phyloP scores from a whole-genome alignment of 495 filamentous ascomycete genomes.

The Penicillium salamii region DNA sequence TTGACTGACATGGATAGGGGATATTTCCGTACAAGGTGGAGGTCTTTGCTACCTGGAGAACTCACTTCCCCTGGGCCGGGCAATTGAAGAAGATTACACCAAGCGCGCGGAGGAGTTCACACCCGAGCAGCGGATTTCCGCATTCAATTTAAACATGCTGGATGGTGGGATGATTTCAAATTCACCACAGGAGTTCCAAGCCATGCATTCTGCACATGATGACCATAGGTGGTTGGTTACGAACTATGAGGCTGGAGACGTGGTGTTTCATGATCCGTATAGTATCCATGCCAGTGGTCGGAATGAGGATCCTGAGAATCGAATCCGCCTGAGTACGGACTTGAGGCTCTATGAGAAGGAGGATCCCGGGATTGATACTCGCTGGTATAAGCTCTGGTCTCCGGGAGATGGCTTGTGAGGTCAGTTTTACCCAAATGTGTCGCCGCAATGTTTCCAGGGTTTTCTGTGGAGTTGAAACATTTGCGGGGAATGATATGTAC shows the following conservation, averaged over 20 bases:
- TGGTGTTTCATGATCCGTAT: conserved; percentile 53
- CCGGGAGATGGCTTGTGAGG: conserved; percentile 23
- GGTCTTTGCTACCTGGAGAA: conserved; percentile 54
- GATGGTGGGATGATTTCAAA: conserved; percentile 14
- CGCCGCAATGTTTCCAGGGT: too few species aligned
- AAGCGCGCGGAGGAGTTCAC: conserved; percentile 10
- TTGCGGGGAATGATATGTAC: too few species aligned
- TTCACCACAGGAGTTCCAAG: conserved; percentile 17
- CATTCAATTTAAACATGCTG: conserved; percentile 24
- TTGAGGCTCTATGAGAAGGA: conserved; percentile 44
- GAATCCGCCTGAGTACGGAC: conserved; percentile 48
- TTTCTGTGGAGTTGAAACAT: too few species aligned
- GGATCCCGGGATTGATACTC: conserved; percentile 29
- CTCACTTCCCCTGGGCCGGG: conserved; percentile 11
- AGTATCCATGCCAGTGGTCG: conserved; percentile 46
- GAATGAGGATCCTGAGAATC: conserved; percentile 46
- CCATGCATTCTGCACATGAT: conserved; percentile 9
- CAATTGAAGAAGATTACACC: conserved; percentile 20
- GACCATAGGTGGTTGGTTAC: conserved; percentile 42
- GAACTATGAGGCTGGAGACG: conserved; percentile 51
- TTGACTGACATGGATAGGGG: conserved; percentile 18
- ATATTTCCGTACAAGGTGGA: conserved; percentile 46
- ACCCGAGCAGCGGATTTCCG: conserved; percentile 16
- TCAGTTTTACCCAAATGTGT: too few species aligned
- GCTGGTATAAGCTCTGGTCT: conserved; percentile 23